Evolutionary conservation across 306 rosid genomes (phyloP), one percentile per base, ranked within the genome.

Genomic region (Dalbergia cochinchinensis): DNA sequence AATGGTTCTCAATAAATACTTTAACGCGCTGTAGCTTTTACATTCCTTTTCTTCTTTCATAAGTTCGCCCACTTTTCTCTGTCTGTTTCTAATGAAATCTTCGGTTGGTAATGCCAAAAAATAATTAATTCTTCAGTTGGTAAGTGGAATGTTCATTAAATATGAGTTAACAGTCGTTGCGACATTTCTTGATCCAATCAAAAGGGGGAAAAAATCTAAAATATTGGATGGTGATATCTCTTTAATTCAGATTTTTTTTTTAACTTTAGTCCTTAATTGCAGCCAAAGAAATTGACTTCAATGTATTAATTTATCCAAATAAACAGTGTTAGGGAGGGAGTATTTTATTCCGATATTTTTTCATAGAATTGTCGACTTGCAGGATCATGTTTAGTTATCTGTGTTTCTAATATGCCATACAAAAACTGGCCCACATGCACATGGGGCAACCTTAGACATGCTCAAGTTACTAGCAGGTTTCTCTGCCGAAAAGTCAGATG

Each of bases 401-500:
- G n/a, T 54, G 57, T 64, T 59, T 34, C 20, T 54, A 22, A 69
- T 47, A 50, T n/a, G 33, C 65, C 34, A 55, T 5, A 55, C 22
- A 45, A 75, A 78, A 48, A 71, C 57, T 82, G 80, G 69, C 11
- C 78, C 88, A 63, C 19, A 2, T 8, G 55, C 78, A 79, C 74
- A 68, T 76, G 88, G 86, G 71, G 60, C 5, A 34, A 45, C 58
- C 20, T 62, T 47, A 33, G 70, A 19, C 71, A 53, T n/a, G 15
- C 13, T 72, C 47, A 77, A 34, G n/a, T 74, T 15, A 47, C 42
- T 37, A 16, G 31, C 44, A 12, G 42, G 50, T 57, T 22, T 15
- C 66, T 61, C 83, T 54, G 81, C 83, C 85, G 79, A 79, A 83
- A 82, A 65, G 22, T 59, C 47, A 61, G 73, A 83, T 70, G 50